phyloP scores from a whole-genome alignment of 2,329 filamentous ascomycete species.

The Penicillium polonicum region DNA sequence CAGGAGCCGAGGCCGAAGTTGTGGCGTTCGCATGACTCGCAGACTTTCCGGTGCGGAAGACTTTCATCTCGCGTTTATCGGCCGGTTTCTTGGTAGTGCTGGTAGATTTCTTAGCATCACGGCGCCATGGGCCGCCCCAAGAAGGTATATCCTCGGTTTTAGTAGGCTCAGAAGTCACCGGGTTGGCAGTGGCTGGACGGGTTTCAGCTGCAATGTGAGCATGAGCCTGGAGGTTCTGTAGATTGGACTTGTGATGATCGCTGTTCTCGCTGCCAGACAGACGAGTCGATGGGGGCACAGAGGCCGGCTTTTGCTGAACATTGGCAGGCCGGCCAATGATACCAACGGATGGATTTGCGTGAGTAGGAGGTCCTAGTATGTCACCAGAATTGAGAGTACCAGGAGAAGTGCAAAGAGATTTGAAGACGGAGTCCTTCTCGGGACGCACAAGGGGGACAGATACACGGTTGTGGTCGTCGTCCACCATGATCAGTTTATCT shows the following conservation, averaged over 20 bases:
- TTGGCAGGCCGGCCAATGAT: conserved; percentile 35
- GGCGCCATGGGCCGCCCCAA: conserved; percentile 71
- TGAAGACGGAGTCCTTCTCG: conserved; percentile 80
- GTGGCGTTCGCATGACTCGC: conserved; percentile 42
- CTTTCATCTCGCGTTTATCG: conserved; percentile 74
- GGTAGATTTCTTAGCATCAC: conserved; percentile 35
- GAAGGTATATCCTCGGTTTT: conserved; percentile 40
- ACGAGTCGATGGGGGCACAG: conserved; percentile 26
- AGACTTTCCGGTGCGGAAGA: conserved; percentile 73
- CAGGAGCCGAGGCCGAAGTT: conserved; percentile 16
- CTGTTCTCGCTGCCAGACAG: conserved; percentile 27
- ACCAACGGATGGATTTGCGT: conserved; percentile 29
- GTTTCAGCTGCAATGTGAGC: conserved; percentile 9
- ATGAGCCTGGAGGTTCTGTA: conserved; percentile 4
- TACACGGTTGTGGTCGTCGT: conserved; percentile 81
- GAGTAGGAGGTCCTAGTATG: conserved; percentile 9
- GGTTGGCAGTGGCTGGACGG: conserved; percentile 5
- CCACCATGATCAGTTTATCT: conserved; percentile 82
- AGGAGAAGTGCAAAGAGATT: conserved; percentile 65
- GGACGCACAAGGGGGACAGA: conserved; percentile 90
- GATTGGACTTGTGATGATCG: conserved; percentile 21
- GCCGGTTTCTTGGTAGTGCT: conserved; percentile 22
- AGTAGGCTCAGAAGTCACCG: conserved; percentile 22
- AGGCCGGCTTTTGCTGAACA: conserved; percentile 26
- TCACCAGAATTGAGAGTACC: conserved; percentile 14